Conservation (phyloP, 441 rosid species). For the Arabidopsis hybrid region DNA sequence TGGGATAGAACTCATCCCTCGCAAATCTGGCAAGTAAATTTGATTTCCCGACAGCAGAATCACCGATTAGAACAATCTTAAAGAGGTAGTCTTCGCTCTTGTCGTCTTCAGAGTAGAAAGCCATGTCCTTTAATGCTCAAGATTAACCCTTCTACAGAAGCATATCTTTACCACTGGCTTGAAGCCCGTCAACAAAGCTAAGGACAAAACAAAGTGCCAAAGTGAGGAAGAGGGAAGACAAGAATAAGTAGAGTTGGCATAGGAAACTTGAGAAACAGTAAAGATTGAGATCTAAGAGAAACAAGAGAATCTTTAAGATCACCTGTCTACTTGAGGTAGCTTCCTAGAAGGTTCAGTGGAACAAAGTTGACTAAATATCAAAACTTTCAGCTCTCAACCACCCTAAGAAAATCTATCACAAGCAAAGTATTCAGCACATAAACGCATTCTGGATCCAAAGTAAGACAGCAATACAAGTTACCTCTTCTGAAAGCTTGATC, state of each 20-base stretch:
- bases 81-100: conserved; percentile 79
- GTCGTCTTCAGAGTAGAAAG: conserved; percentile 68
- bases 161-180: conserved; percentile 48
- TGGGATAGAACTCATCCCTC: conserved; percentile 75
- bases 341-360: conserved; percentile 45
- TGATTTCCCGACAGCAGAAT: conserved; percentile 83
- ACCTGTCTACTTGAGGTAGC: conserved; percentile 56
- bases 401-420: conserved; percentile 29
- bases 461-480: conserved; percentile 37
- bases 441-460: conserved; percentile 12
- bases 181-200: conserved; percentile 33
- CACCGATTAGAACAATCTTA: conserved; percentile 77
- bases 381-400: conserved; percentile 25
- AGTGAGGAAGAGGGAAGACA: conserved; percentile 46
- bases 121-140: conserved; percentile 58
- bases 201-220: conserved; percentile 33
- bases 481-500: conserved; percentile 38
- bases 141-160: conserved; percentile 50
- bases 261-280: conserved; percentile 54
- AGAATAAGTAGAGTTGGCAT: conserved; percentile 45
- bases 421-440: conserved; percentile 24
- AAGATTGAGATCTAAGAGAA: conserved; percentile 46
- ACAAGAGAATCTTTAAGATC: conserved; percentile 46
- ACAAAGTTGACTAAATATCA: conserved; percentile 43
- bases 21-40: conserved; percentile 80